Base-by-base conservation (phyloP, 1,284 basidiomycete species). In the Heterobasidion occidentale region DNA sequence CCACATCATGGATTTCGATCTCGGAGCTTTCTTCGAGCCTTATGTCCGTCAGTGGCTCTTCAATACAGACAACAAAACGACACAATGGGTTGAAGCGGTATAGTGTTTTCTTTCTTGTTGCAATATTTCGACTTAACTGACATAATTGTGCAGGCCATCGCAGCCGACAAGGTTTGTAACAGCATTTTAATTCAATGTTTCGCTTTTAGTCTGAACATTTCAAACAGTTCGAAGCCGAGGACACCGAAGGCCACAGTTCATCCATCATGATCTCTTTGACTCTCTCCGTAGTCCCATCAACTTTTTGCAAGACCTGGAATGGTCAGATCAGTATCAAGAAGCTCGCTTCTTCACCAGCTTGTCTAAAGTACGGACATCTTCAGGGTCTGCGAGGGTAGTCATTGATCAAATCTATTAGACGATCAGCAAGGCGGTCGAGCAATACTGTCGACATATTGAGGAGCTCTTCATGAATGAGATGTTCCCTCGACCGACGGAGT, bases 251-350 rank as follows among this genome's bases (percentile, higher is more conserved):
- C 0, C 93, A 97, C 66, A 96, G 93, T 66, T 95, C 94, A 44
- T 98, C 95, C 0, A 95, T 99, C 57, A 86, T 95, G 97, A 99
- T 71, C 77, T 99, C 1, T 98, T 98, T 65, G 94, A 93, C 57
- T 98, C 95, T 1, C 79, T 98, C 58, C 85, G 91, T 57, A 95
- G 92, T 66, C 94, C 95, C 0, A 88, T 96, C 62, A 81, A 85
- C 55, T 95, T 97, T 70, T 74, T 99, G 51, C 81, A 92, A 65
- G 89, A 90, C 53, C 77, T 99, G 45, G 83, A 94, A 61, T 99
- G 97, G 96, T 86, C 90, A 7, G 91, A 98, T 67, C 81, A 86
- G 51, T 90, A 91, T 63, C 90, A 96, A 65, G 83, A 93, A 61
- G 94, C 94, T 0, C 78, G 86, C 51, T 99, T 98, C 72, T 89